Evolutionary conservation across 164 flowering plant genomes (phyloP), one percentile per base, ranked within the genome.

Genomic region (Magnolia changhungtana): DNA sequence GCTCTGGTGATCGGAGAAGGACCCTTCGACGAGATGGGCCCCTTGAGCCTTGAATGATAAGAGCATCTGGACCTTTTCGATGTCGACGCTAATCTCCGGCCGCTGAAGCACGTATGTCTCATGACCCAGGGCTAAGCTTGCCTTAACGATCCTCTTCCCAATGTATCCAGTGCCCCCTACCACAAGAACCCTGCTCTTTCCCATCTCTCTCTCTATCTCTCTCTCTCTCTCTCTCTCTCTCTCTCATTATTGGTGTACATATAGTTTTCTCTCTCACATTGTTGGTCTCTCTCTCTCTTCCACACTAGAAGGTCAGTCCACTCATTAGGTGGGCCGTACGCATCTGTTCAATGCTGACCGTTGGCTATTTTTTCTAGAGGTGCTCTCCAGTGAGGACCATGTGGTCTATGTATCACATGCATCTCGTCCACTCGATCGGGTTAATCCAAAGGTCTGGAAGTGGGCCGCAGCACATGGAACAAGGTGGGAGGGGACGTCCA

Each of bases 91-190:
- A 10, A 88, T 86, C 77, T 91, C 92, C 0, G 78, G 86, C 71
- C 92, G 71, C 0, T 80, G 81, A 1, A 90, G 84, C 7, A 90
- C 77, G 27, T 86, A 85, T 0, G 93, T 90, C 63, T 77, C 72
- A 63, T 90, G 91, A 3, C 89, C 90, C 31, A 76, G 78, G 0
- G 67, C 84, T 59, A 89, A 77, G 74, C 91, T 83, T 16, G 94
- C 91, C 82, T 79, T 86, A 72, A 88, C 93, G 72, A 90, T 5
- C 66, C 90, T 86, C 85, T 69, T 87, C 10, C 93, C 93, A 6
- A 88, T 10, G 75, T 85, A 90, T 63, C 93, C 91, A 2, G 93
- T 89, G n/a, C 91, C 93, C 7, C 92, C 94, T 0, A 90, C 76
- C 1, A 90, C 73, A 11, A 90, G 81, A 10, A 90, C 88, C 68